Percentiles rank a stretch among this genome's conserved stretches.
Evolutionary conservation across 768 basidiomycete genomes (phyloP).

Genomic region (Termitomyces eurrhizus): DNA sequence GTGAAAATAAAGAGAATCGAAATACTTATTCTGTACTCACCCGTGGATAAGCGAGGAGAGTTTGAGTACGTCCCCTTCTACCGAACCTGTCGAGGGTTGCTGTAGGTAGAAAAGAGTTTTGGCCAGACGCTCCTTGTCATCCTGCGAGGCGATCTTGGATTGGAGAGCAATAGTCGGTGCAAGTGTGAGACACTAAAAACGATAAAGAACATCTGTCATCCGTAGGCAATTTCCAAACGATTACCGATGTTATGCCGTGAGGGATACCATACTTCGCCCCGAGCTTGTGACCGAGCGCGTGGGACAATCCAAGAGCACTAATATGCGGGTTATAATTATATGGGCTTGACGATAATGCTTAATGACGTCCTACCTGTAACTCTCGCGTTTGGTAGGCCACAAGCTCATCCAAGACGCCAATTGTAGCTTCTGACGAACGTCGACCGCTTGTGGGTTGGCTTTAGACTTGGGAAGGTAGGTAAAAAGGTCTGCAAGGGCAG

Average conservation of each 20-base stretch:
- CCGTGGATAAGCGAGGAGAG: slow-evolving; percentile 51
- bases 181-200: slow-evolving; percentile 65
- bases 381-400: slow-evolving; percentile 60
- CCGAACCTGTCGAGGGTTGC: slow-evolving; percentile 56
- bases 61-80: slow-evolving; percentile 57
- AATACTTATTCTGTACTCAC: slow-evolving; percentile 32
- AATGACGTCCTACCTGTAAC: slow-evolving; percentile 40
- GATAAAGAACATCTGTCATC: background rate
- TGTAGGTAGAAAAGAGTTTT: slow-evolving; percentile 53
- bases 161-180: slow-evolving; percentile 59
- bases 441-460: slow-evolving; percentile 50
- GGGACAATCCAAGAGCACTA: slow-evolving; percentile 71
- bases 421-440: slow-evolving; percentile 64
- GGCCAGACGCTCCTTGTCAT: slow-evolving; percentile 60
- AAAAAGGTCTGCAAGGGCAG: slow-evolving; percentile 69
- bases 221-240: slow-evolving; percentile 15
- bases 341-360: background rate
- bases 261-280: slow-evolving; percentile 74
- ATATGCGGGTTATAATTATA: background rate
- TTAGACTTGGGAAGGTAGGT: slow-evolving; percentile 66
- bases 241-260: slow-evolving; percentile 81
- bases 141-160: slow-evolving; percentile 51
- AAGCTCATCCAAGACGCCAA: slow-evolving; percentile 79
- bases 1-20: no score
- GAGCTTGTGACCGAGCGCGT: slow-evolving; percentile 69